phyloP scores from a whole-genome alignment of 2,329 filamentous ascomycete genomes.

The Fusarium sp. region DNA sequence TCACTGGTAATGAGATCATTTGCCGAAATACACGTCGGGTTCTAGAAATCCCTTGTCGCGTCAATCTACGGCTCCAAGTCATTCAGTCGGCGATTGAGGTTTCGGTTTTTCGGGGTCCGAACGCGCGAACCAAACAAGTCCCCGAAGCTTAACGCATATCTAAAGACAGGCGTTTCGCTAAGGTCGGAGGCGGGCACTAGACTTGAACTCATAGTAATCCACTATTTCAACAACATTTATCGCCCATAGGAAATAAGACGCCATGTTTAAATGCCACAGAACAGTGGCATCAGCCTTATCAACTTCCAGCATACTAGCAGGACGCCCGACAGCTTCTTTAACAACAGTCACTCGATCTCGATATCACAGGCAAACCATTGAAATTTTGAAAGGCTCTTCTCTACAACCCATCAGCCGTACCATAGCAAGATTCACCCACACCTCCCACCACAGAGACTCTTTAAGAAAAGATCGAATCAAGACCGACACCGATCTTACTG shows the following conservation, averaged over 20 bases:
- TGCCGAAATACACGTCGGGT: not conserved
- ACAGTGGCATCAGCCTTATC: not conserved
- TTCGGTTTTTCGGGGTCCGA: conserved; percentile 10
- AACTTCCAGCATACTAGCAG: not conserved
- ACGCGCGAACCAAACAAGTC: conserved; percentile 16
- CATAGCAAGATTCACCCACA: not conserved
- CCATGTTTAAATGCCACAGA: not conserved
- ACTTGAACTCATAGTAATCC: not conserved
- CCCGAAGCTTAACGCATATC: not conserved
- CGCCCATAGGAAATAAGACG: not conserved
- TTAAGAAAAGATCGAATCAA: not conserved
- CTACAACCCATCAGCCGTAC: not conserved
- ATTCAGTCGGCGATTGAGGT: conserved; percentile 1
- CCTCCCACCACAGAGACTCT: too few species aligned
- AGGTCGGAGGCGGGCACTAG: not conserved
- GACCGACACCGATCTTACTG: not conserved
- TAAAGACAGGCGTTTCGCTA: not conserved
- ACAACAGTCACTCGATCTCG: not conserved
- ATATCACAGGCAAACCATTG: not conserved
- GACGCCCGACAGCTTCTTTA: not conserved
- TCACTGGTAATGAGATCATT: not conserved
- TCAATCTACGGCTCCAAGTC: not conserved
- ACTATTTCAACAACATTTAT: not conserved
- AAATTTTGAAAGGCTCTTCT: rapidly evolving
- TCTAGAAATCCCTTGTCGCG: too few species aligned